Evolutionary conservation across 176 grass and related monocot species (phyloP).

Genomic region (Olyra latifolia): DNA sequence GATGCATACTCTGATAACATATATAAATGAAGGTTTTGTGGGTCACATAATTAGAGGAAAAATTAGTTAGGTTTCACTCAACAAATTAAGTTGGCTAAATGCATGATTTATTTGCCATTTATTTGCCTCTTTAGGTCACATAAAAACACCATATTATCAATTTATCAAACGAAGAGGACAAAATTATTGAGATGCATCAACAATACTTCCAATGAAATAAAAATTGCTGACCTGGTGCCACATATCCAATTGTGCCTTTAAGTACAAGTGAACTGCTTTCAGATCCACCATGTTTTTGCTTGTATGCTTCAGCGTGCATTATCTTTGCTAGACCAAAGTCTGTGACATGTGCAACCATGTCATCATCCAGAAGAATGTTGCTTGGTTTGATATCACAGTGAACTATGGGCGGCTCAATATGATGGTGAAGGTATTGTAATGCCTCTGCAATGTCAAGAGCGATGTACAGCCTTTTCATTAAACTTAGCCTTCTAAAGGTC

Average conservation of each 20-base stretch:
- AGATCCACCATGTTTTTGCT: background rate
- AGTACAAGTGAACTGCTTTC: slow-evolving; percentile 34
- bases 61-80: background rate
- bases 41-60: background rate
- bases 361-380: slow-evolving; percentile 61
- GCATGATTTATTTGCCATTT: background rate
- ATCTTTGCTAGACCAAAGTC: slow-evolving; percentile 60
- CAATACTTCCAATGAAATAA: background rate
- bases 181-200: background rate
- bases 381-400: slow-evolving; percentile 67
- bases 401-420: slow-evolving; percentile 36
- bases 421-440: slow-evolving; percentile 30
- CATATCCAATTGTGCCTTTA: slow-evolving; percentile 52
- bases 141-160: background rate
- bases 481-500: background rate
- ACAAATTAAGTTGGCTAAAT: background rate
- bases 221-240: slow-evolving; percentile 39
- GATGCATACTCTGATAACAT: slow-evolving; percentile 39
- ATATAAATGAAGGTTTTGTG: slow-evolving; percentile 2
- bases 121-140: background rate
- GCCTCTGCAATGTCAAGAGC: slow-evolving; percentile 35
- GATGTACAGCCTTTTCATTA: slow-evolving; percentile 17
- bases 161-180: too few species aligned
- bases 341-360: slow-evolving; percentile 44
- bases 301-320: slow-evolving; percentile 18